Percentiles rank a stretch among this genome's conserved stretches.
phyloP scores from a whole-genome alignment of 1,284 basidiomycete species.

The Crucibulum cyathiforme region DNA sequence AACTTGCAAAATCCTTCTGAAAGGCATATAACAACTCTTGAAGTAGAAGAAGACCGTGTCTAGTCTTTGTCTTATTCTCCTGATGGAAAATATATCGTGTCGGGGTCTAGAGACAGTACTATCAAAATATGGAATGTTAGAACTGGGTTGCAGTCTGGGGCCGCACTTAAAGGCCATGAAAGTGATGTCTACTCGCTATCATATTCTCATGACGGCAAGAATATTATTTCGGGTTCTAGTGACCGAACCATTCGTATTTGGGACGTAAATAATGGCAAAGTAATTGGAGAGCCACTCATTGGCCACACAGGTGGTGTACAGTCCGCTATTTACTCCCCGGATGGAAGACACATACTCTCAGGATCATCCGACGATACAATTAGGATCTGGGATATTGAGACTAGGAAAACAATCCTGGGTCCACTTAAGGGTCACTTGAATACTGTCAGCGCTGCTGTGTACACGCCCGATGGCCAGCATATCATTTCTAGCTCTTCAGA shows the following conservation, averaged over 20 bases:
- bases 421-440: conserved; percentile 16
- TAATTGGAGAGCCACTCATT: conserved; percentile 8
- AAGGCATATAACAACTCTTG: too few relatives aligned
- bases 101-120: conserved; percentile 1
- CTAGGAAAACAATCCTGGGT: conserved; percentile 7
- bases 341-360: conserved; percentile 22
- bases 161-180: conserved; percentile 9
- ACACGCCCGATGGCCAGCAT: conserved; percentile 15
- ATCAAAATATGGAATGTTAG: conserved; percentile 13
- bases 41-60: too few relatives aligned
- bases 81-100: background rate
- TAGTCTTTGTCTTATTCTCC: too few relatives aligned
- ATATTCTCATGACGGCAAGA: conserved; percentile 19
- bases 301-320: conserved; percentile 11
- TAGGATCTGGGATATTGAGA: conserved; percentile 18
- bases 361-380: conserved; percentile 32
- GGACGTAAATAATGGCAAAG: conserved; percentile 18
- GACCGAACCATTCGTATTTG: conserved; percentile 31
- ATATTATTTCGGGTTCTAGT: conserved; percentile 30
- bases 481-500: conserved; percentile 13
- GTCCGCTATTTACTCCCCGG: conserved; percentile 15
- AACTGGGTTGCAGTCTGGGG: conserved; percentile 13
- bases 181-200: conserved; percentile 14
- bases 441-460: conserved; percentile 12
- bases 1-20: too few relatives aligned